Evolutionary conservation across 176 grass and related monocot species (phyloP).

Genomic region (Avena eriantha): DNA sequence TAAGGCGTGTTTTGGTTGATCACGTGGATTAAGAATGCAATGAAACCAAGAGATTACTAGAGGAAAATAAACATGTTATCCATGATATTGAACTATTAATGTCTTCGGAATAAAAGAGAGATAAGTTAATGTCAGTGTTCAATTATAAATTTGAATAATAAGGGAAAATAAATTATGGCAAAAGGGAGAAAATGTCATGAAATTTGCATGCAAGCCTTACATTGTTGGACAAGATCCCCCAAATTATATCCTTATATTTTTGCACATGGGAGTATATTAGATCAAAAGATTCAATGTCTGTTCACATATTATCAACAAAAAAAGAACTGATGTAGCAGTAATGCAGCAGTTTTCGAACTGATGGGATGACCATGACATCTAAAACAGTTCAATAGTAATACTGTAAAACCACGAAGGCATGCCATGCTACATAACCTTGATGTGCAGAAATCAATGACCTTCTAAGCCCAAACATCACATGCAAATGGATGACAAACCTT

Average conservation of each 20-base stretch:
- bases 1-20: neutral
- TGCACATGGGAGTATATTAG: neutral
- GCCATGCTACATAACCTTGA: conserved; percentile 11
- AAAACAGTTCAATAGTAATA: conserved; percentile 2
- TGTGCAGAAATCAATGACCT: conserved; percentile 20
- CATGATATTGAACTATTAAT: neutral
- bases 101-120: neutral
- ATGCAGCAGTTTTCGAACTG: neutral
- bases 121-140: neutral
- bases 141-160: conserved; percentile 9
- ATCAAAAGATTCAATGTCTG: conserved; percentile 11
- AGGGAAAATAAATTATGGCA: neutral
- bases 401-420: conserved; percentile 21
- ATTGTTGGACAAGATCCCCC: conserved; percentile 1
- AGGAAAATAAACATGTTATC: conserved; percentile 1
- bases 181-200: conserved; percentile 15
- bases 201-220: neutral
- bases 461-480: conserved; percentile 30
- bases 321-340: neutral
- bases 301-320: conserved; percentile 11
- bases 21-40: conserved; percentile 1
- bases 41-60: conserved; percentile 11
- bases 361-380: neutral
- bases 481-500: conserved; percentile 65
- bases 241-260: conserved; percentile 1